Base-by-base conservation (phyloP, 2,329 filamentous ascomycete species). In the Sclerotiophoma versabilis region DNA sequence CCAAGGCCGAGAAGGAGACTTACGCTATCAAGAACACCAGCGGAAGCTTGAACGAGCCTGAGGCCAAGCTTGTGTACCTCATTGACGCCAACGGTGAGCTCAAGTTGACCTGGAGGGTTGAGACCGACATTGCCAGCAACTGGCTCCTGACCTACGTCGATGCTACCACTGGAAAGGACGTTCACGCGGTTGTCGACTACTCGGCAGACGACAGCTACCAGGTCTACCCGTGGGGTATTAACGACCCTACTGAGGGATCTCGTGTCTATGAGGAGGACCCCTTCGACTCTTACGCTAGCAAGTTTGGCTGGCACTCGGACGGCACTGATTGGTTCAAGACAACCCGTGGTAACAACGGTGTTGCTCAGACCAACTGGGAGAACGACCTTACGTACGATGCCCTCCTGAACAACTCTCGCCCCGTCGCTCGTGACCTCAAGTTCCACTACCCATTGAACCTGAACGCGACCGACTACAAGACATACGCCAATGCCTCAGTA, bases 331-430 rank as follows among this genome's bases (percentile, higher is more conserved):
- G 74, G 30, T 86, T 81, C 70, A 81, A 78, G 33, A 81, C 78
- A 0, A 84, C 83, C 4, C 78, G 79, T 1, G 84, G 84, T 33
- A 87, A 87, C 76, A 87, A 87, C 60, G 84, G 65, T 34, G 80
- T 83, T 36, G 81, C 83, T 0, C 84, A 86, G 54, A 76, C 58
- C 41, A 83, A 83, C 71, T 80, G 80, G 14, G 73, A 67, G 2
- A 62, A 66, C 34, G 54, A 82, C 78, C 20, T 42, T 9, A 47
- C 37, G 11, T 39, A 52, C 17, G 55, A 54, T 20, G 66, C 71
- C 20, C 82, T 79, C 63, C 63, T 80, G n/a, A 76, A 75, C 66
- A 78, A 82, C 70, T 82, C 82, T 61, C 80, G 84, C 6, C 84
- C 84, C 0, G 60, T 68, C 33, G 77, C 75, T 58, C 34, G 72